Evolutionary conservation across 2,329 filamentous ascomycete species (phyloP).

Genomic region (Microascus cirrosus): DNA sequence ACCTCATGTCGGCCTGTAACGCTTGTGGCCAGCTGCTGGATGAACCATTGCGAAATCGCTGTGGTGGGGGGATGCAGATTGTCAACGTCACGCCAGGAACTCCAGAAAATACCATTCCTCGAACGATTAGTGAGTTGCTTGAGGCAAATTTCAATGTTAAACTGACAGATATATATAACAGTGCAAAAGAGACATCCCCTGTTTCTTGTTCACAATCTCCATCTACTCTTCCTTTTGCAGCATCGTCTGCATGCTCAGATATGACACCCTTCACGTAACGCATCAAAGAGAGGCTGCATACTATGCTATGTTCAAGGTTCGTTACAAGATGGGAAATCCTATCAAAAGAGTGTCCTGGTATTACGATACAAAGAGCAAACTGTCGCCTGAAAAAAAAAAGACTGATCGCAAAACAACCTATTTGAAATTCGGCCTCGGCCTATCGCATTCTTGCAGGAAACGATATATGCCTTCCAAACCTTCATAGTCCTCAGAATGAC

Average conservation of each 20-base stretch:
- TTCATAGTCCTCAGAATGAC: slow-evolving; percentile 37
- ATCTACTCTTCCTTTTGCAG: background rate
- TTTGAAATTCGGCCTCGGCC: slow-evolving; percentile 11
- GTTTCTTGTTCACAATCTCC: background rate
- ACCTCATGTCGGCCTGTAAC: background rate
- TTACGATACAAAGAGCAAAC: background rate
- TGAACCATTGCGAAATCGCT: background rate
- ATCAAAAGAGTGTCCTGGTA: background rate
- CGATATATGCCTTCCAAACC: slow-evolving; percentile 46
- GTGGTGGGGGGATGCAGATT: background rate
- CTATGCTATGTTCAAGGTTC: background rate
- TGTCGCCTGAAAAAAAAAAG: background rate
- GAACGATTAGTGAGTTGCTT: background rate
- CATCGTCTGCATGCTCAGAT: background rate
- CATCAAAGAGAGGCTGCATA: background rate
- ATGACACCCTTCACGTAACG: background rate
- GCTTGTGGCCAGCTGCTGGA: background rate
- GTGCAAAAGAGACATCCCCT: background rate
- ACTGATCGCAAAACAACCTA: background rate
- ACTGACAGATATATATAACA: background rate
- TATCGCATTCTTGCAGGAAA: slow-evolving; percentile 48
- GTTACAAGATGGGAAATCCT: background rate
- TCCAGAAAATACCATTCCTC: too few species aligned
- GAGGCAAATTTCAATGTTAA: background rate
- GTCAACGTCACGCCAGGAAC: background rate